These are phyloP conservation scores for Yamadazyma nakazawae DNA, from an alignment of 805 yeast species.

Conservation along the genomic window DNA sequence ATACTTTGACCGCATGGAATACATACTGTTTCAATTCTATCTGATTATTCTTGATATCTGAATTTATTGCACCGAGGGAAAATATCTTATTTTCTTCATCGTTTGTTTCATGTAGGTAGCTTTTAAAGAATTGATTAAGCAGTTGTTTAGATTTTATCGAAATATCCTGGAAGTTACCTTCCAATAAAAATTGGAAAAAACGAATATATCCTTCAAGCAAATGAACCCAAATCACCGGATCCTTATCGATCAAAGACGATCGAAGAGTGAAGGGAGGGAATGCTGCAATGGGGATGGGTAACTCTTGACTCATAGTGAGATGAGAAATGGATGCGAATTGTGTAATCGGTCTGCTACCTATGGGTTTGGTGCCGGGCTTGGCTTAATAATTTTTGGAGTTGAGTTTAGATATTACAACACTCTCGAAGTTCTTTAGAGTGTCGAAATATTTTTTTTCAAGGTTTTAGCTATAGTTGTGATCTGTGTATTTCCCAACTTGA, in stretches of 20 bases:
- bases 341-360: background rate
- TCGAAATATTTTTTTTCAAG: too few relatives aligned
- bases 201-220: conserved; percentile 60
- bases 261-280: conserved; percentile 75
- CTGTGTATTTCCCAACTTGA: too few relatives aligned
- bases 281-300: conserved; percentile 46
- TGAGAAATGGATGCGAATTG: background rate
- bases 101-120: conserved; percentile 58
- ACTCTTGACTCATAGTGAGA: conserved; percentile 2
- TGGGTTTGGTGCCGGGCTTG: too few relatives aligned
- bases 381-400: too few relatives aligned
- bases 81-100: conserved; percentile 59
- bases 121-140: conserved; percentile 51
- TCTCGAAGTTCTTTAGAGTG: too few relatives aligned
- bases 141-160: conserved; percentile 58
- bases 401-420: too few relatives aligned
- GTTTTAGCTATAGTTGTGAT: too few relatives aligned
- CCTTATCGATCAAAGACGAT: conserved; percentile 75
- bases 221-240: conserved; percentile 82
- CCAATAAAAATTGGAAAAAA: conserved; percentile 47
- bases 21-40: conserved; percentile 46
- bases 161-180: conserved; percentile 35
- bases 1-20: conserved; percentile 46
- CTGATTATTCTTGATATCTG: conserved; percentile 58
- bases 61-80: conserved; percentile 69